Percentiles rank a stretch among this genome's conserved stretches.
Conservation (phyloP, 2,329 filamentous ascomycete genomes). For the Colletotrichum limetticola region DNA sequence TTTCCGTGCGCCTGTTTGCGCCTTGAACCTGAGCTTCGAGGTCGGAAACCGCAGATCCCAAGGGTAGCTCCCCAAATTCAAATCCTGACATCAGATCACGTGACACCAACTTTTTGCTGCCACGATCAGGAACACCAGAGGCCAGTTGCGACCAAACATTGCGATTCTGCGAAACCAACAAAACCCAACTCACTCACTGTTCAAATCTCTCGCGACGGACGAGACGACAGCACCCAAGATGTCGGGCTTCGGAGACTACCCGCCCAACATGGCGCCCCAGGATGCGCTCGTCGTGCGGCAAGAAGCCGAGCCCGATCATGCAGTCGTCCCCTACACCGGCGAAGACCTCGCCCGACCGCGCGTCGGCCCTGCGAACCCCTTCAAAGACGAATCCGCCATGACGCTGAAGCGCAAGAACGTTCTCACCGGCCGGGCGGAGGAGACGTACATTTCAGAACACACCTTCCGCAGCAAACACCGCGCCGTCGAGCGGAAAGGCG, state of each 20-base stretch:
- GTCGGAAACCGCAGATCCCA: neutral
- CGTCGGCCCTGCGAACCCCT: conserved; percentile 80
- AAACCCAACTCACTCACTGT: conserved; percentile 5
- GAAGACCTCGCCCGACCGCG: conserved; percentile 75
- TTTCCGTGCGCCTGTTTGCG: neutral
- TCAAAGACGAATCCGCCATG: conserved; percentile 68
- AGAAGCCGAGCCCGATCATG: conserved; percentile 65
- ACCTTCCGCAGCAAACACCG: conserved; percentile 90
- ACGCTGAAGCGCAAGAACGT: conserved; percentile 81
- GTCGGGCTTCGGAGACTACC: conserved; percentile 72
- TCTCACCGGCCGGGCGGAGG: conserved; percentile 86
- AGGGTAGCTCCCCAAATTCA: conserved; percentile 3
- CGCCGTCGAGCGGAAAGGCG: conserved; percentile 77
- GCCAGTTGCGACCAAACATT: neutral
- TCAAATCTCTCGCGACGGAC: conserved; percentile 4
- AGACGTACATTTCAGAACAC: conserved; percentile 89
- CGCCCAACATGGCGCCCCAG: conserved; percentile 73
- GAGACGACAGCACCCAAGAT: conserved; percentile 50
- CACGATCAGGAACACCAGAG: neutral
- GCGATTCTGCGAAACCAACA: conserved; percentile 24
- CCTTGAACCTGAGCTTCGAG: neutral
- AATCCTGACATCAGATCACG: conserved; percentile 35
- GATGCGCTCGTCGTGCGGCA: conserved; percentile 71
- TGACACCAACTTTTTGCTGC: conserved; percentile 20
- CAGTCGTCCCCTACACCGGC: conserved; percentile 74